These are phyloP conservation scores for Suillus weaverae DNA, from an alignment of 768 basidiomycete genomes.

Conservation along the genomic window DNA sequence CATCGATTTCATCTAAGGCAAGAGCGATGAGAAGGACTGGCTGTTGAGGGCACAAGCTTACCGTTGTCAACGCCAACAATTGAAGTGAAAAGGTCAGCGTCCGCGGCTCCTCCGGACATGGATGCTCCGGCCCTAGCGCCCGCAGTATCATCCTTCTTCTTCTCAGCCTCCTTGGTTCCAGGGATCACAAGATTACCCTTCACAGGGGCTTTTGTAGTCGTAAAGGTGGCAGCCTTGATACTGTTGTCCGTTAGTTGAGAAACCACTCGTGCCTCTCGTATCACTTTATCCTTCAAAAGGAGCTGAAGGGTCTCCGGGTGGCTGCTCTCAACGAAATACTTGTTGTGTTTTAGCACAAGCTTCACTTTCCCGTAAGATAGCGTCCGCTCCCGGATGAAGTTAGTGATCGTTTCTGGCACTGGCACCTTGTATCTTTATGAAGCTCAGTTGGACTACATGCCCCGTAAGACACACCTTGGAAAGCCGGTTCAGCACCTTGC, in stretches of 20 bases:
- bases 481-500: slow-evolving; percentile 74
- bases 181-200: slow-evolving; percentile 85
- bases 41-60: slow-evolving; percentile 32
- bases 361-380: slow-evolving; percentile 98
- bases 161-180: slow-evolving; percentile 74
- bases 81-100: slow-evolving; percentile 87
- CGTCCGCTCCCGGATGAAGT: slow-evolving; percentile 90
- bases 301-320: slow-evolving; percentile 91
- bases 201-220: slow-evolving; percentile 78
- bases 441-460: slow-evolving; percentile 7
- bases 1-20: slow-evolving; percentile 85
- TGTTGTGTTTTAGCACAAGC: slow-evolving; percentile 96
- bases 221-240: slow-evolving; percentile 74
- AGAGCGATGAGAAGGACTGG: background rate
- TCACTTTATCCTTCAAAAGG: slow-evolving; percentile 82
- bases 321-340: slow-evolving; percentile 94
- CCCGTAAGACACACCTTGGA: slow-evolving; percentile 54
- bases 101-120: slow-evolving; percentile 38
- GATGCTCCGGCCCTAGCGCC: slow-evolving; percentile 31
- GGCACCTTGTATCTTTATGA: slow-evolving; percentile 62
- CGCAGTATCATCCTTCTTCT: slow-evolving; percentile 63
- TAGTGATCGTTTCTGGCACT: slow-evolving; percentile 81
- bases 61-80: slow-evolving; percentile 94
- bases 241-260: slow-evolving; percentile 69
- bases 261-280: slow-evolving; percentile 80